These are phyloP conservation scores for Aspergillus clavatus DNA, from an alignment of 2,329 filamentous ascomycete genomes.

Conservation along the genomic window DNA sequence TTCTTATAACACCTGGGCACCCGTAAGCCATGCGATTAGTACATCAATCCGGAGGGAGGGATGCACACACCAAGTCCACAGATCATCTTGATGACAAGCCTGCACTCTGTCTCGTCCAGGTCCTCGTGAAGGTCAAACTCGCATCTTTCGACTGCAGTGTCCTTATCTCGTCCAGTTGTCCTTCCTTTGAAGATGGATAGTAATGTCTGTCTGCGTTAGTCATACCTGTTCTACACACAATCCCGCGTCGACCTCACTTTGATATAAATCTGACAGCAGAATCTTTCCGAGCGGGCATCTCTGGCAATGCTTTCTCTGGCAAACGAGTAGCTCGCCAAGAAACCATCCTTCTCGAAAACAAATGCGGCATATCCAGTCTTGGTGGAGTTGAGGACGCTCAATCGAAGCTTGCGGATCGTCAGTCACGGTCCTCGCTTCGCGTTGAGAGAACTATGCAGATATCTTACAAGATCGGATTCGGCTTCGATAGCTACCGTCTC, in stretches of 20 bases:
- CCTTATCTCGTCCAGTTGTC: constrained; percentile 52
- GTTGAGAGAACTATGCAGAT: constrained; percentile 2
- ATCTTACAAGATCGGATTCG: constrained; percentile 50
- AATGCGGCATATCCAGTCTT: constrained; percentile 62
- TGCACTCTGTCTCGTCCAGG: constrained; percentile 53
- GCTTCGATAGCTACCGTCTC: constrained; percentile 61
- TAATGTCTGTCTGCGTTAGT: constrained; percentile 40
- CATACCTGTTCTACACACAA: background rate
- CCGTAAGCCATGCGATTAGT: background rate
- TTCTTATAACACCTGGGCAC: constrained; percentile 55
- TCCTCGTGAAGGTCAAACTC: constrained; percentile 57
- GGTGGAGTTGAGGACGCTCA: constrained; percentile 59
- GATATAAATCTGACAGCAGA: constrained; percentile 56
- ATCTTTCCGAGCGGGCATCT: constrained; percentile 42
- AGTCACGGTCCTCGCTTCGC: constrained; percentile 2
- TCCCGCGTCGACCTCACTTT: constrained; percentile 41
- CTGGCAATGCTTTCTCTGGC: constrained; percentile 22
- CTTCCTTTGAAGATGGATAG: constrained; percentile 61
- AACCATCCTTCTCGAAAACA: constrained; percentile 48
- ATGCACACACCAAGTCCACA: constrained; percentile 52
- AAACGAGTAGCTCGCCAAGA: constrained; percentile 59
- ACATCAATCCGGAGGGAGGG: constrained; percentile 10
- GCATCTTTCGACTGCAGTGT: constrained; percentile 58
- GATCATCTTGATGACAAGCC: constrained; percentile 58
- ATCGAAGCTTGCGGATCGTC: constrained; percentile 46